phyloP scores from a whole-genome alignment of 1,284 basidiomycete genomes.

The Mycosarcoma mackinlayi region DNA sequence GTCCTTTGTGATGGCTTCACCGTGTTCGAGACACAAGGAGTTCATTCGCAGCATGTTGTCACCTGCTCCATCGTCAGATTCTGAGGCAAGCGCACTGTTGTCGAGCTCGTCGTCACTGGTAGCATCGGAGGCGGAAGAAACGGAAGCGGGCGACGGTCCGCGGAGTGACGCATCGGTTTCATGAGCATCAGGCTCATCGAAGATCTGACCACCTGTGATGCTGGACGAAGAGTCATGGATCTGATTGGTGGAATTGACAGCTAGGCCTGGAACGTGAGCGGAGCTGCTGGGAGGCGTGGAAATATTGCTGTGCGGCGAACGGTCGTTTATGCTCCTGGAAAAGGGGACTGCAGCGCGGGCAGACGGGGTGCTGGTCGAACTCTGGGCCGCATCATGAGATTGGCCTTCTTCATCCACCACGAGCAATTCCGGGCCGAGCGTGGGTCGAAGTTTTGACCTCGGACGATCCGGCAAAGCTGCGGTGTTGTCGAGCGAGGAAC shows the following conservation, averaged over 20 bases:
- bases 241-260: slow-evolving; percentile 7
- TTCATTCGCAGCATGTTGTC: slow-evolving; percentile 26
- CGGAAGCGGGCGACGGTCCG: slow-evolving; percentile 1
- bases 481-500: slow-evolving; percentile 4
- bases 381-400: slow-evolving; percentile 9
- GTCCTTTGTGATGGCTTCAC: slow-evolving; percentile 50
- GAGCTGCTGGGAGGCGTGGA: slow-evolving; percentile 17
- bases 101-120: slow-evolving; percentile 41
- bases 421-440: slow-evolving; percentile 23
- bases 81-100: slow-evolving; percentile 18
- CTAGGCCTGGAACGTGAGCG: background rate
- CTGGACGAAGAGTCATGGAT: slow-evolving; percentile 12
- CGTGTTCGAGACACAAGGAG: slow-evolving; percentile 50
- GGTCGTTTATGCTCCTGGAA: slow-evolving; percentile 27
- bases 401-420: slow-evolving; percentile 50
- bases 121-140: slow-evolving; percentile 20
- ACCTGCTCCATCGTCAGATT: slow-evolving; percentile 22
- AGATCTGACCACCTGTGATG: slow-evolving; percentile 25
- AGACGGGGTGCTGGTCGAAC: background rate
- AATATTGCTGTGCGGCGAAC: slow-evolving; percentile 24
- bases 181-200: slow-evolving; percentile 37
- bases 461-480: slow-evolving; percentile 9
- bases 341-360: slow-evolving; percentile 7
- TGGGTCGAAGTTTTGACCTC: slow-evolving; percentile 4
- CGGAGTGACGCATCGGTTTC: slow-evolving; percentile 5